These are phyloP conservation scores for Parmelia sp. DNA, from an alignment of 495 filamentous ascomycete genomes.

Conservation along the genomic window DNA sequence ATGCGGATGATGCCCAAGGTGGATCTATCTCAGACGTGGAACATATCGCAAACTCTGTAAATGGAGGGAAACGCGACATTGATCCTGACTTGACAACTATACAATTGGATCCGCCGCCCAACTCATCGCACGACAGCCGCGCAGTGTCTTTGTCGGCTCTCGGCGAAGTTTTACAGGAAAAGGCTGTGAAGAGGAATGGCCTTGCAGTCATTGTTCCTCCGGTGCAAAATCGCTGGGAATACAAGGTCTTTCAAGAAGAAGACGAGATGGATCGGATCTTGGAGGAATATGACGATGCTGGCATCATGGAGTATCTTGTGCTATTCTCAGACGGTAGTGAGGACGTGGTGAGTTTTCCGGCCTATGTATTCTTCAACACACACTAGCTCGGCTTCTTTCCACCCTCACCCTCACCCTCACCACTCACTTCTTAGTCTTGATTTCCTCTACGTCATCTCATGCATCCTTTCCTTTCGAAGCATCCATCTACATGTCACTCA, in stretches of 20 bases:
- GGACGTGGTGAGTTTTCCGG: conserved; percentile 32
- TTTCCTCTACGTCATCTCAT: not conserved
- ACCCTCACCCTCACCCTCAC: not conserved
- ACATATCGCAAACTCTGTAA: not conserved
- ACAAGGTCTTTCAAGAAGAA: conserved; percentile 44
- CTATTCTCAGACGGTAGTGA: conserved; percentile 42
- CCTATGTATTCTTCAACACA: not conserved
- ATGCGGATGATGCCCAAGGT: not conserved
- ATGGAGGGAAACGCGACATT: not conserved
- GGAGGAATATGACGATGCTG: conserved; percentile 28
- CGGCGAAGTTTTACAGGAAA: conserved; percentile 5
- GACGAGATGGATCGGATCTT: conserved; percentile 38
- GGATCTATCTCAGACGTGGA: not conserved
- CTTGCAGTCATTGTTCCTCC: conserved; percentile 39
- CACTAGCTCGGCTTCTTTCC: not conserved
- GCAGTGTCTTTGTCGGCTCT: not conserved
- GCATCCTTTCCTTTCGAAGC: not conserved
- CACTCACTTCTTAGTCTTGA: not conserved
- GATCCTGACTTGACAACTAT: not conserved
- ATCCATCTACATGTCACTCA: not conserved
- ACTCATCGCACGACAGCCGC: not conserved
- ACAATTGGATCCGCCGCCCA: not conserved
- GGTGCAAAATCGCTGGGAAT: conserved; percentile 39
- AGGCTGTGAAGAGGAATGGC: conserved; percentile 16
- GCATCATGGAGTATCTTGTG: conserved; percentile 35